Conservation (phyloP, 192 early-diverging fungal species). For the Coemansia sp. region DNA sequence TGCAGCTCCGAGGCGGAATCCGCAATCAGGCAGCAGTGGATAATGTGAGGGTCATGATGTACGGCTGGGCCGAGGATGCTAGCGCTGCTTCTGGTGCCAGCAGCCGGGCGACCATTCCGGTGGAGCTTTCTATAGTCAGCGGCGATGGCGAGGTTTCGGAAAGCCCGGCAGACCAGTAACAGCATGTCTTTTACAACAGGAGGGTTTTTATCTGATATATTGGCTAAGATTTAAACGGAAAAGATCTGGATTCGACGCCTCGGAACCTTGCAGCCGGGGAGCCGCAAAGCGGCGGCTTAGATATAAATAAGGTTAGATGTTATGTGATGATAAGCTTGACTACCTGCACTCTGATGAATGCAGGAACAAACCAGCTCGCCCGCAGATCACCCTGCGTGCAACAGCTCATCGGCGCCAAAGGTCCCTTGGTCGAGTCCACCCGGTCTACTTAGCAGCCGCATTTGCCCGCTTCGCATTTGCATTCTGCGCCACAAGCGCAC, state of each 20-base stretch:
- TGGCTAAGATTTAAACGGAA: not conserved
- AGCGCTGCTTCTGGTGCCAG: constrained; percentile 5
- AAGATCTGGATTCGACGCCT: not conserved
- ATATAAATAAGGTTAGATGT: not conserved
- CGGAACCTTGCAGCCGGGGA: too few relatives aligned
- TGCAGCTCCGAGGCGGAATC: constrained; percentile 25
- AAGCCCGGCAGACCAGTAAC: too few relatives aligned
- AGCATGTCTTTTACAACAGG: too few relatives aligned
- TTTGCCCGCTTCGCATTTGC: not conserved
- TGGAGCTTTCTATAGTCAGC: constrained; percentile 25
- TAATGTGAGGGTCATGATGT: constrained; percentile 33
- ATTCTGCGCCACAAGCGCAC: not conserved
- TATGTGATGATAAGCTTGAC: too few relatives aligned
- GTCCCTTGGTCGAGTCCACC: not conserved
- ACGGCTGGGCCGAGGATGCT: constrained; percentile 42
- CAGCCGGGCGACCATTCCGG: constrained; percentile 10
- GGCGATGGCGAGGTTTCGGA: not conserved
- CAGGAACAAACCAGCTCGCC: not conserved
- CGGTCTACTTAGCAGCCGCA: not conserved
- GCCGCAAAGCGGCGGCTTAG: too few relatives aligned
- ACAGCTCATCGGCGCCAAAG: not conserved
- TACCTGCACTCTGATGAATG: not conserved
- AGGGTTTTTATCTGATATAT: too few relatives aligned
- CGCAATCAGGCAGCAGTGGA: not conserved
- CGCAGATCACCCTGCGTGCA: not conserved